A percentile compares a stretch with the other conserved stretches of the same genome.
phyloP scores from a whole-genome alignment of 1,139 yeast genomes.

The Debaryomyces nepalensis region DNA sequence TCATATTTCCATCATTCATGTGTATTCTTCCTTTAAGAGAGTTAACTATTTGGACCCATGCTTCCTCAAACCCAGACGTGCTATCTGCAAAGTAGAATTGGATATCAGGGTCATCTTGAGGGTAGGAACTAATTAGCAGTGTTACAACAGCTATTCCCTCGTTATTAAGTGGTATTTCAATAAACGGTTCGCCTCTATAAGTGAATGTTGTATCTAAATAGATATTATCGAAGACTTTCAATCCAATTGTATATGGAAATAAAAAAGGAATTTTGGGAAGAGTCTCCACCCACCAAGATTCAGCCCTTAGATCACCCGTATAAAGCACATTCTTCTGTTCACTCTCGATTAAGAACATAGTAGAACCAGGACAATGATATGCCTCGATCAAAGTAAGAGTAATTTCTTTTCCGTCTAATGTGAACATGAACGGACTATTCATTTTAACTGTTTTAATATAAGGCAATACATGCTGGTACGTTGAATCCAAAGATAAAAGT shows the following conservation, averaged over 20 bases:
- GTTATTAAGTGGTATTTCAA: constrained; percentile 46
- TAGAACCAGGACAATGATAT: constrained; percentile 68
- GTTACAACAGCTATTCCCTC: constrained; percentile 46
- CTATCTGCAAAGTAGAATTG: constrained; percentile 46
- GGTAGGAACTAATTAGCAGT: constrained; percentile 44
- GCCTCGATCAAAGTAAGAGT: constrained; percentile 40
- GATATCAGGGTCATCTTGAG: constrained; percentile 43
- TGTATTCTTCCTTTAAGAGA: constrained; percentile 38
- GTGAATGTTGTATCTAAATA: constrained; percentile 65
- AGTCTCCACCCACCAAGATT: constrained; percentile 53
- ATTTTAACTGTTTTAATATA: constrained; percentile 26
- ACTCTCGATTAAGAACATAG: constrained; percentile 57
- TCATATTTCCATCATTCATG: constrained; percentile 29
- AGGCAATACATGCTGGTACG: constrained; percentile 29
- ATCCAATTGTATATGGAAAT: constrained; percentile 46
- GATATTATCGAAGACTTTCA: constrained; percentile 44
- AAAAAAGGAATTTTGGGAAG: constrained; percentile 44
- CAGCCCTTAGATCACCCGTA: constrained; percentile 68
- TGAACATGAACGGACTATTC: constrained; percentile 30
- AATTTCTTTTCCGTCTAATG: constrained; percentile 20
- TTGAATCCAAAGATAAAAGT: constrained; percentile 30
- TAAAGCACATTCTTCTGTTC: constrained; percentile 40
- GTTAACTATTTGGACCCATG: constrained; percentile 48
- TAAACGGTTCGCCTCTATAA: constrained; percentile 54
- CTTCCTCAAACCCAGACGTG: constrained; percentile 61